Conservation (phyloP, 495 filamentous ascomycete genomes). For the Penicillium bovifimosum region DNA sequence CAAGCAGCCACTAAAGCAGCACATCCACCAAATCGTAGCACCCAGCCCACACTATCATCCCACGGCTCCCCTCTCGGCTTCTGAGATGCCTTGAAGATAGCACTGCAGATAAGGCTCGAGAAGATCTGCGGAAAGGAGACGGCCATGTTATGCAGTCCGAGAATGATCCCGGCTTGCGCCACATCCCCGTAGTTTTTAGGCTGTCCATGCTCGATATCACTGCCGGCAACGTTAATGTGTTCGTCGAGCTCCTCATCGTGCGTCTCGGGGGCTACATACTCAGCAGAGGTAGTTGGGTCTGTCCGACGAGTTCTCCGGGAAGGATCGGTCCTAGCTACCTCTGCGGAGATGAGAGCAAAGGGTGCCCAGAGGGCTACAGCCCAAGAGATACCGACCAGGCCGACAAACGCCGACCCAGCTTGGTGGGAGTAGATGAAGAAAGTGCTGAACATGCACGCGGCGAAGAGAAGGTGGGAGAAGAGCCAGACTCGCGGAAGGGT, state of each 20-base stretch:
- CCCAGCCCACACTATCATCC: conserved; percentile 81
- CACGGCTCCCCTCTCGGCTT: conserved; percentile 76
- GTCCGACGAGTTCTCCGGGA: conserved; percentile 43
- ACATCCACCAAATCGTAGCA: conserved; percentile 72
- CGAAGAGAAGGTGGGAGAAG: conserved; percentile 72
- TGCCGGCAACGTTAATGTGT: background rate
- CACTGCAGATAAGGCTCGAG: conserved; percentile 72
- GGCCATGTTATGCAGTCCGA: conserved; percentile 90
- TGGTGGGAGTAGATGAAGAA: conserved; percentile 63
- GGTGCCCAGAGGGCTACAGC: conserved; percentile 87
- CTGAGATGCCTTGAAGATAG: conserved; percentile 75
- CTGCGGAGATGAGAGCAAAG: conserved; percentile 84
- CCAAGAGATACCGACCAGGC: conserved; percentile 79
- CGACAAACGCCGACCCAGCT: conserved; percentile 67
- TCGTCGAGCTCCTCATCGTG: background rate
- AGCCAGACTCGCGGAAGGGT: conserved; percentile 85
- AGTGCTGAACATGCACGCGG: conserved; percentile 70
- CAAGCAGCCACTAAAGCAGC: conserved; percentile 73
- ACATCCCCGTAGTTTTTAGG: conserved; percentile 21
- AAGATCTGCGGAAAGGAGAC: conserved; percentile 84
- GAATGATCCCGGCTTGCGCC: conserved; percentile 75
- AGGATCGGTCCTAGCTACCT: conserved; percentile 74
- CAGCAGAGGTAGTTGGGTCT: conserved; percentile 14
- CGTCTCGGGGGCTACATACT: conserved; percentile 5
- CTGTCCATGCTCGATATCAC: conserved; percentile 28